These are phyloP conservation scores for Coemansia sp. DNA, from an alignment of 192 early-diverging fungal genomes.

Conservation along the genomic window DNA sequence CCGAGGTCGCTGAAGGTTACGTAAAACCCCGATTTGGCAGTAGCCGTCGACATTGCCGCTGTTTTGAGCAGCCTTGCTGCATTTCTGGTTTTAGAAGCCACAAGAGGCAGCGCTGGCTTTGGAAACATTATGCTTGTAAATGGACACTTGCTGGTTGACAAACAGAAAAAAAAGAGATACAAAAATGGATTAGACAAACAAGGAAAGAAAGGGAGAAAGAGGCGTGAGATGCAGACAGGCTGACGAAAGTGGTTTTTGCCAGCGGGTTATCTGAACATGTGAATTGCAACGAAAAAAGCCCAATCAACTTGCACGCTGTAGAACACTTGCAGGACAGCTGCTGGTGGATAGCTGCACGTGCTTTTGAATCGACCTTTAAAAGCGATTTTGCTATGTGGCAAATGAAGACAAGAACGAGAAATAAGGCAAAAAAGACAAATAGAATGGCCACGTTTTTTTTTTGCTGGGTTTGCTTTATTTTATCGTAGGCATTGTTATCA, in stretches of 20 bases:
- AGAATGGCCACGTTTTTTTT: too few species aligned
- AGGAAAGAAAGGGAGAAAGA: slow-evolving; percentile 1
- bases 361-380: too few species aligned
- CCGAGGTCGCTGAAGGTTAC: slow-evolving; percentile 28
- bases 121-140: background rate
- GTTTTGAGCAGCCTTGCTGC: background rate
- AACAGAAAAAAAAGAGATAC: background rate
- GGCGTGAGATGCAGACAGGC: background rate
- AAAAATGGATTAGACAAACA: background rate
- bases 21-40: slow-evolving; percentile 15
- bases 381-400: too few species aligned
- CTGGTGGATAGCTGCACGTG: too few species aligned
- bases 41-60: background rate
- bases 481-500: too few species aligned
- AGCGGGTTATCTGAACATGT: background rate
- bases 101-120: background rate
- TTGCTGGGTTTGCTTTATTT: too few species aligned
- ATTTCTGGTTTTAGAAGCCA: background rate
- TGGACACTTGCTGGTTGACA: background rate
- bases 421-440: too few species aligned
- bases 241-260: background rate
- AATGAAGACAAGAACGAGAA: too few species aligned
- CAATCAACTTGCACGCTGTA: background rate
- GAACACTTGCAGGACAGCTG: too few species aligned
- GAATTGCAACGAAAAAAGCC: background rate